Percentiles rank a stretch among this genome's conserved stretches.
phyloP scores from a whole-genome alignment of 257 asterid species.

The Hygrophila difformis region DNA sequence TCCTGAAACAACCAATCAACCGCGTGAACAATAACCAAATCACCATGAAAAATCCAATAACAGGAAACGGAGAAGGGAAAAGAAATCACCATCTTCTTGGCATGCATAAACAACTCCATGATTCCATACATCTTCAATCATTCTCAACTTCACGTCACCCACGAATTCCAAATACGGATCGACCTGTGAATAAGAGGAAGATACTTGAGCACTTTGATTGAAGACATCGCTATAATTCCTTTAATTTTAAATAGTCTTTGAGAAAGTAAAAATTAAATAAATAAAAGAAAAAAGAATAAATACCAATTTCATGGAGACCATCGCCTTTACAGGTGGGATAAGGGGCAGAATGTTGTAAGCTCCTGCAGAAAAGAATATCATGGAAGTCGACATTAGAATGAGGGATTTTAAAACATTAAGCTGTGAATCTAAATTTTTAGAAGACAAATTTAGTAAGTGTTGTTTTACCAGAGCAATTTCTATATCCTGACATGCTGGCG shows the following conservation, averaged over 20 bases:
- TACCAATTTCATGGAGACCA: slow-evolving; percentile 52
- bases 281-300: slow-evolving; percentile 8
- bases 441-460: too few relatives aligned
- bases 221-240: too few relatives aligned
- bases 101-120: slow-evolving; percentile 50
- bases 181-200: slow-evolving; percentile 39
- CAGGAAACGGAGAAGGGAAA: too few relatives aligned
- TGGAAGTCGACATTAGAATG: slow-evolving; percentile 67
- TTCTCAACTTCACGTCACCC: slow-evolving; percentile 74
- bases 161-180: slow-evolving; percentile 83
- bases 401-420: too few relatives aligned
- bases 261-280: neutral
- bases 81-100: slow-evolving; percentile 64
- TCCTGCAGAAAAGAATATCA: slow-evolving; percentile 77
- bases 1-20: too few relatives aligned
- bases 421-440: too few relatives aligned
- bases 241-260: too few relatives aligned
- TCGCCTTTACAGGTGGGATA: slow-evolving; percentile 40
- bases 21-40: too few relatives aligned
- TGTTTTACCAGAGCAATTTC: too few relatives aligned
- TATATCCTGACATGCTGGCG: too few relatives aligned
- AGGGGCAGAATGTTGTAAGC: slow-evolving; percentile 61
- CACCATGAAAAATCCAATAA: too few relatives aligned
- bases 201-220: neutral
- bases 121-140: slow-evolving; percentile 31